phyloP scores from a whole-genome alignment of 257 asterid genomes.

The Anisodus tanguticus region DNA sequence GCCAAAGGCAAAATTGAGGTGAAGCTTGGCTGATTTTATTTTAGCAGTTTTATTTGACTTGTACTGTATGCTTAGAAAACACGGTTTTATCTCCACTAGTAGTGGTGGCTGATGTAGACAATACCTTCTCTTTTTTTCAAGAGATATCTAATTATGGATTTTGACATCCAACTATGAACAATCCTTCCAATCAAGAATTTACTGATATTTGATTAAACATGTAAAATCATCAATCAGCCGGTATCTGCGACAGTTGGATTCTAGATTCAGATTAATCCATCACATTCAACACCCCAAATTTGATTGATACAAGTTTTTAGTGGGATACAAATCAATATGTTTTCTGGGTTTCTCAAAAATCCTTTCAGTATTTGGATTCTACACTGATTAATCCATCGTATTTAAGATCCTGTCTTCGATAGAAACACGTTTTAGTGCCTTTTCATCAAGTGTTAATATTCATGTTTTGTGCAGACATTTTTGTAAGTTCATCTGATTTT shows the following conservation, averaged over 20 bases:
- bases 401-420: not conserved
- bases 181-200: not conserved
- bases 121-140: not conserved
- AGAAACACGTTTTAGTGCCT: not conserved
- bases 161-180: not conserved
- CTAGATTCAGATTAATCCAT: not conserved
- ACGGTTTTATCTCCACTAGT: not conserved
- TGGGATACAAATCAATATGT: not conserved
- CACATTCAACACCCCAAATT: not conserved
- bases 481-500: not conserved
- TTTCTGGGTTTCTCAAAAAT: no score
- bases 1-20: not conserved
- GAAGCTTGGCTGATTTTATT: not conserved
- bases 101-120: slow-evolving; percentile 8
- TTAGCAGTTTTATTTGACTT: slow-evolving; percentile 20
- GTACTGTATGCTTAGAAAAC: not conserved
- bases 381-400: not conserved
- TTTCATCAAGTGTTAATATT: not conserved
- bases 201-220: not conserved
- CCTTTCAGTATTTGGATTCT: no score
- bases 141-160: not conserved
- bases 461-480: not conserved
- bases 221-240: not conserved
- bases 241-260: not conserved
- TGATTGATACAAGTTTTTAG: not conserved